Evolutionary conservation across 73 alveolate species (phyloP).

Genomic region (Tetrahymena malaccensis): DNA sequence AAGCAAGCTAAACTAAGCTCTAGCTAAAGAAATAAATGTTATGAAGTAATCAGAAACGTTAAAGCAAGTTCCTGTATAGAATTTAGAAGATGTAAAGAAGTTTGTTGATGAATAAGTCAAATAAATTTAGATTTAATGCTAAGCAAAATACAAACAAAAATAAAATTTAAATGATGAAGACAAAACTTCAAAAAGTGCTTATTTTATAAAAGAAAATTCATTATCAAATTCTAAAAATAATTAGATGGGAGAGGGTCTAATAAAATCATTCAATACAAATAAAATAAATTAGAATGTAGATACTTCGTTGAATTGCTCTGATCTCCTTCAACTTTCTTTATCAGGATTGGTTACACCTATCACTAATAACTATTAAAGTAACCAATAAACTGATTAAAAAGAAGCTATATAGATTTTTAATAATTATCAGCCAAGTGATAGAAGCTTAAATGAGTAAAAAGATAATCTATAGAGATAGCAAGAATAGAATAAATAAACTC

Average conservation of each 20-base stretch:
- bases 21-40: background rate
- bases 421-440: background rate
- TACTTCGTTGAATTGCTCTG: background rate
- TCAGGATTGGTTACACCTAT: background rate
- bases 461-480: background rate
- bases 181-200: background rate
- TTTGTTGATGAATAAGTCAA: background rate
- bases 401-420: background rate
- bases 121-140: background rate
- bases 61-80: background rate
- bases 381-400: background rate
- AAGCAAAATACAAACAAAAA: background rate
- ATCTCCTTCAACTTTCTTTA: background rate
- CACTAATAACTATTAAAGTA: background rate
- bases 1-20: background rate
- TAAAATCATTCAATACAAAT: background rate
- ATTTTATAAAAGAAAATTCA: background rate
- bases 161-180: background rate
- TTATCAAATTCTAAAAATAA: background rate
- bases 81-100: background rate
- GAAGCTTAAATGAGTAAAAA: background rate
- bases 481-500: background rate
- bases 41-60: background rate
- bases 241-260: background rate
- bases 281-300: background rate